Percentiles rank a stretch among this genome's conserved stretches.
These are phyloP conservation scores for Phialocephala subalpina DNA, from an alignment of 2,329 filamentous ascomycete genomes.

Conservation along the genomic window DNA sequence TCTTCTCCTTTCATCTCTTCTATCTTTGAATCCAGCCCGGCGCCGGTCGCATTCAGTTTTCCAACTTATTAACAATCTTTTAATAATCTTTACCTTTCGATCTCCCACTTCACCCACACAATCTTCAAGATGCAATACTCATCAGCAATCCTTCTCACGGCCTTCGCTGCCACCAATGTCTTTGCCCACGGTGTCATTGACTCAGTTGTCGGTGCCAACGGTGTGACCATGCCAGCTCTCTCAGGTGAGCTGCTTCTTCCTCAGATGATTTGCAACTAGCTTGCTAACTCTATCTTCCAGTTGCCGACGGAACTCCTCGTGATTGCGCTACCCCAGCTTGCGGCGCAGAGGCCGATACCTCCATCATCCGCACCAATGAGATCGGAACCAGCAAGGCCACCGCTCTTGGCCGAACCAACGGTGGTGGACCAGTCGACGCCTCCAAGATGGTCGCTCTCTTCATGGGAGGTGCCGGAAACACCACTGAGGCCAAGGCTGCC, in stretches of 20 bases:
- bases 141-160: conserved; percentile 53
- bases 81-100: conserved; percentile 26
- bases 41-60: conserved; percentile 37
- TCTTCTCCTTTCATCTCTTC: conserved; percentile 37
- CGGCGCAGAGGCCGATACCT: conserved; percentile 74
- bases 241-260: conserved; percentile 48
- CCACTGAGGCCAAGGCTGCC: conserved; percentile 59
- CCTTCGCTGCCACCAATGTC: conserved; percentile 53
- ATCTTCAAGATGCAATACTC: conserved; percentile 56
- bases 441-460: conserved; percentile 64
- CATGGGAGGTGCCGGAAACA: conserved; percentile 58
- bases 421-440: conserved; percentile 65
- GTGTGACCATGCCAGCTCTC: conserved; percentile 68
- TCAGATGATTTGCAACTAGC: conserved; percentile 22
- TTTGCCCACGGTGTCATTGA: conserved; percentile 67
- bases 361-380: conserved; percentile 71
- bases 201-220: conserved; percentile 64
- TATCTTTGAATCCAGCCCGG: conserved; percentile 36
- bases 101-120: conserved; percentile 25
- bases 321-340: conserved; percentile 68
- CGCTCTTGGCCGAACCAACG: conserved; percentile 70
- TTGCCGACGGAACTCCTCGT: conserved; percentile 71
- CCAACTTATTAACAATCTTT: conserved; percentile 28
- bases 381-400: conserved; percentile 61
- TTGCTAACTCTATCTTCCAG: conserved; percentile 43